A percentile compares a stretch with the other conserved stretches of the same genome.
Evolutionary conservation across 257 asterid species (phyloP).

Genomic region (Anisodus tanguticus): DNA sequence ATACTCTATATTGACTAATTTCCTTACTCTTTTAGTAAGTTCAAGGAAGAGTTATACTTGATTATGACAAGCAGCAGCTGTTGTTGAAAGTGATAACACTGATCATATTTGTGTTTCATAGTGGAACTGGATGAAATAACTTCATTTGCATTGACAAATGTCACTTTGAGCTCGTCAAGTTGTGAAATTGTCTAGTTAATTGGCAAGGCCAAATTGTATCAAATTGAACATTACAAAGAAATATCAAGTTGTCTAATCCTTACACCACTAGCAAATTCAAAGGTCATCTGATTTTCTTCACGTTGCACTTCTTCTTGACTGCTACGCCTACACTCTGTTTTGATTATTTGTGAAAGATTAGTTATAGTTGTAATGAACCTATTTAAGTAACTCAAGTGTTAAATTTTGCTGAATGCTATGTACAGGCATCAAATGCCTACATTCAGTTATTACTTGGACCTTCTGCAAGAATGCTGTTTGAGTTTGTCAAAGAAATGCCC

Average conservation of each 20-base stretch:
- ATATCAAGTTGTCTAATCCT: not conserved
- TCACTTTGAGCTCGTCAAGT: not conserved
- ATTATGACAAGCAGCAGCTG: not conserved
- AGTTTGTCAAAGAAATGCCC: conserved; percentile 97
- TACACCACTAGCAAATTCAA: not conserved
- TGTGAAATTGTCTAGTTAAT: not conserved
- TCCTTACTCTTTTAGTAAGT: not conserved
- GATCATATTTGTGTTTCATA: not conserved
- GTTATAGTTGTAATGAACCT: not conserved
- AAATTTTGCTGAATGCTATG: conserved; percentile 30
- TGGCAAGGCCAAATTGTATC: not conserved
- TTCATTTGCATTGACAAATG: not conserved
- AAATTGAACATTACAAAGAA: not conserved
- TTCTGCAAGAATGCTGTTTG: conserved; percentile 62
- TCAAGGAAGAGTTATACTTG: not conserved
- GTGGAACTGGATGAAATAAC: not conserved
- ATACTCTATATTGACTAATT: conserved; percentile 4
- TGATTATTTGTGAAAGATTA: not conserved
- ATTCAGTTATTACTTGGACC: conserved; percentile 80
- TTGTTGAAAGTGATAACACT: not conserved
- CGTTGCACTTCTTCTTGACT: not conserved
- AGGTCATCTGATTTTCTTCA: not conserved
- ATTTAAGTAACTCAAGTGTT: conserved; percentile 3
- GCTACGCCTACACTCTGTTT: not conserved
- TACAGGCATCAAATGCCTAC: conserved; percentile 92